Evolutionary conservation across 768 basidiomycete genomes (phyloP), one percentile per base, ranked within the genome.

Genomic region (Phylloporus arenicola): DNA sequence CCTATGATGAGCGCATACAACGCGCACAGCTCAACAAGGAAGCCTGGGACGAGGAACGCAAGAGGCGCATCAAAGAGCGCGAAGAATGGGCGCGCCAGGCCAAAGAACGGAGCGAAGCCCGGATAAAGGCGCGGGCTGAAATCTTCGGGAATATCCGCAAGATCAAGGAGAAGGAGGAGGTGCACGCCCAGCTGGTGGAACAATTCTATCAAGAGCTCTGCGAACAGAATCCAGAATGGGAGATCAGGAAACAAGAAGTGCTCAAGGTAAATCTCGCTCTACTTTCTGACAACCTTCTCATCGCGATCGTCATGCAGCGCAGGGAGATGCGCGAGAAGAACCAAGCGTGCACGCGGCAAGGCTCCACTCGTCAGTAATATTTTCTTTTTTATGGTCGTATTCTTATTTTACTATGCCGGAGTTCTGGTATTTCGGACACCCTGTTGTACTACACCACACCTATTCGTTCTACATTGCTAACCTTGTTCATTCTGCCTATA

Each of bases 201-300:
- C 75, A 79, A 37, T 73, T 84, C 59, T 70, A 84, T 42, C 71
- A 76, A 35, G 78, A 79, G 35, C 71, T 86, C 50, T 70, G 78
- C 49, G 69, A 74, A 35, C 64, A 70, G 47, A 81, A 78, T 57
- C 84, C 84, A 33, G 84, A 84, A 52, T 83, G 83, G 78, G 75
- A 79, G 53, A 72, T 71, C 19, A 75, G 84, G 47, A 73, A 73
- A 61, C 72, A 73, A 57, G 75, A 75, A 48, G 73, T 73, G 4
- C 68, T 78, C 54, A 70, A 75, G 70, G 84, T 82, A 53, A 51
- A n/a, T 37, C 16, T n/a, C 47, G 47, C 17, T 43, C 47, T 16
- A n/a, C 34, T 43, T 14, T 45, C 16, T 43, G 35, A 17, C 25
- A 20, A 24, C 30, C 27, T 29, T 52, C 53, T 59, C 19, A 60